Base-by-base conservation (phyloP, 2,329 filamentous ascomycete genomes). In the Paraconiothyrium brasiliense region DNA sequence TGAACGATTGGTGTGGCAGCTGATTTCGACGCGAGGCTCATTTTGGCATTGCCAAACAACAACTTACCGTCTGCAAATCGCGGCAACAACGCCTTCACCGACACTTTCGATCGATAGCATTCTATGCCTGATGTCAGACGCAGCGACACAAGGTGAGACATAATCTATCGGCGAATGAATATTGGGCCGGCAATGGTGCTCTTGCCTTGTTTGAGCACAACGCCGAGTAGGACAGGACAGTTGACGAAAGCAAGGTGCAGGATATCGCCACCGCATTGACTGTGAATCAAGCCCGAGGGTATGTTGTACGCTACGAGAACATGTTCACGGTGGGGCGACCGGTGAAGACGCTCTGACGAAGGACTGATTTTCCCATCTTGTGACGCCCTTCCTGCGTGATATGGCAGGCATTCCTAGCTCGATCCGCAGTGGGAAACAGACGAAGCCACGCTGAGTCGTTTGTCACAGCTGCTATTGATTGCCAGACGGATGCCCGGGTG, bases 381-480 rank as follows among this genome's bases (percentile, higher is more conserved):
- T 76, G 72, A 75, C 71, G 69, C 71, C 60, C 66, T 70, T 71
- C 47, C 62, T 71, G 71, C 65, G 67, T 66, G 67, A 54, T 67
- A 62, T 67, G 65, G 64, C 70, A 73, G 66, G 72, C 69, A 71
- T 71, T 67, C 67, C 70, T 69, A 67, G 74, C 62, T 70, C 62
- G 69, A 63, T 65, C 67, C 64, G 66, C 68, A 66, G 65, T 59
- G 68, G 70, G 58, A 67, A 58, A 60, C 62, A 68, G 63, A 67
- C 66, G 63, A 73, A 66, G 68, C 67, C 73, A 69, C 68, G 66
- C 69, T 58, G 65, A 71, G 52, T 61, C 65, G 66, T 71, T 73
- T 67, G 71, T 76, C 67, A 73, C 71, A 69, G 65, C 69, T 73
- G 75, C 74, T 72, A 76, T 75, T 73, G 72, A 78, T 75, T 76